These are phyloP conservation scores for Globisporangium alternatum DNA, from an alignment of 352 stramenopile species.

Conservation along the genomic window DNA sequence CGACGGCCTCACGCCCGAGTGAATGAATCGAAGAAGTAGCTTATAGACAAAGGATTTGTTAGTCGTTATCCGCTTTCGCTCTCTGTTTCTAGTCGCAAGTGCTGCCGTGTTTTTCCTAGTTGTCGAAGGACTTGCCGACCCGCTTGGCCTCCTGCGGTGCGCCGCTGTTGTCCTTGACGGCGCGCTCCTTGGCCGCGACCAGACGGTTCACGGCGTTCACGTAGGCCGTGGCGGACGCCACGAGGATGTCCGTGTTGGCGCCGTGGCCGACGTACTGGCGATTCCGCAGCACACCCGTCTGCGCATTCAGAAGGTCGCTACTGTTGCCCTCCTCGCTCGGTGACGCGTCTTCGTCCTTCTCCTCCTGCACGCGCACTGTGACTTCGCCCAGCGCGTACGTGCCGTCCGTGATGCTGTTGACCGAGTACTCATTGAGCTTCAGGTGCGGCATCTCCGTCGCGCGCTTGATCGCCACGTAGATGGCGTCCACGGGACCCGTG, in stretches of 20 bases:
- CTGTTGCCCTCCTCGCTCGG: slow-evolving; percentile 29
- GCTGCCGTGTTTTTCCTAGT: not conserved
- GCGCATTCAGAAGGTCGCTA: slow-evolving; percentile 78
- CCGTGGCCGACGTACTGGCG: slow-evolving; percentile 88
- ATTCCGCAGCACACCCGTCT: slow-evolving; percentile 76
- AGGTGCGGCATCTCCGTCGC: slow-evolving; percentile 78
- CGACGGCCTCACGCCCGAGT: slow-evolving; percentile 82
- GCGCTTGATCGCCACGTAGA: slow-evolving; percentile 86
- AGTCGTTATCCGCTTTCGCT: not conserved
- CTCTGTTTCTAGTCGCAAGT: not conserved
- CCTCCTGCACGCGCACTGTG: slow-evolving; percentile 78
- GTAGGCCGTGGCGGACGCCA: slow-evolving; percentile 85
- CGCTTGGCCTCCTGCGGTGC: slow-evolving; percentile 20
- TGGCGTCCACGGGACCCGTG: slow-evolving; percentile 82
- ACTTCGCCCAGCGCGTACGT: slow-evolving; percentile 85
- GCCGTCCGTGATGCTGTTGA: slow-evolving; percentile 87
- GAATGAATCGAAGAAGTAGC: slow-evolving; percentile 6
- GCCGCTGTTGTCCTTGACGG: slow-evolving; percentile 13
- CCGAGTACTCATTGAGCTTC: slow-evolving; percentile 86
- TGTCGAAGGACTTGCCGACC: slow-evolving; percentile 27
- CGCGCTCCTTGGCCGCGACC: slow-evolving; percentile 65
- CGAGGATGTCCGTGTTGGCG: slow-evolving; percentile 88
- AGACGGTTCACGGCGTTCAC: slow-evolving; percentile 87
- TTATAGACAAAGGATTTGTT: not conserved
- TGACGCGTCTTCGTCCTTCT: slow-evolving; percentile 37